These are phyloP conservation scores for Tuber aestivum DNA, from an alignment of 495 filamentous ascomycete genomes.

Conservation along the genomic window DNA sequence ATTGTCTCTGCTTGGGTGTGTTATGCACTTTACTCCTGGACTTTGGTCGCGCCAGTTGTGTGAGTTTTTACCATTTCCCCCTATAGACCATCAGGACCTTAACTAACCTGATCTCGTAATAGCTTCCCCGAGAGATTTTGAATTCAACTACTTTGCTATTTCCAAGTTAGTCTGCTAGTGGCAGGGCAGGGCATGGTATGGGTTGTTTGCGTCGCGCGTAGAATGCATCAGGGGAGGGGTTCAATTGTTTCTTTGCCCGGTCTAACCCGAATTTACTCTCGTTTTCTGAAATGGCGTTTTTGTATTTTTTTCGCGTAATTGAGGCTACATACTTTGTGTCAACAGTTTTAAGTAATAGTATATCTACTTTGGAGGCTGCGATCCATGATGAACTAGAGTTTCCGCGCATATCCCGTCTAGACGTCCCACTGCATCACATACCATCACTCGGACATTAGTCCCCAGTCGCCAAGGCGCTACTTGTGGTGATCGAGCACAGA, in stretches of 20 bases:
- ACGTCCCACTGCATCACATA: neutral
- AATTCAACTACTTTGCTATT: neutral
- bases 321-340: neutral
- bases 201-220: neutral
- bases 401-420: neutral
- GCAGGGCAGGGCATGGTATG: neutral
- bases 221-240: neutral
- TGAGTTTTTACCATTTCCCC: slow-evolving; percentile 3
- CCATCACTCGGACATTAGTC: neutral
- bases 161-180: neutral
- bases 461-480: neutral
- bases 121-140: neutral
- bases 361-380: neutral
- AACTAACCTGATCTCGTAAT: neutral
- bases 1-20: slow-evolving; percentile 97
- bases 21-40: slow-evolving; percentile 92
- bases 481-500: neutral
- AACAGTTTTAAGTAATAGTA: neutral
- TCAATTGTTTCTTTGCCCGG: neutral
- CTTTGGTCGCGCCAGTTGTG: slow-evolving; percentile 74
- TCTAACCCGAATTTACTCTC: neutral
- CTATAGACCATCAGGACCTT: neutral
- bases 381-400: neutral
- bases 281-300: neutral
- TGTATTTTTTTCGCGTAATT: slow-evolving; percentile 4